Conservation (phyloP, 1,284 basidiomycete genomes). For the Cryptococcus sp. region DNA sequence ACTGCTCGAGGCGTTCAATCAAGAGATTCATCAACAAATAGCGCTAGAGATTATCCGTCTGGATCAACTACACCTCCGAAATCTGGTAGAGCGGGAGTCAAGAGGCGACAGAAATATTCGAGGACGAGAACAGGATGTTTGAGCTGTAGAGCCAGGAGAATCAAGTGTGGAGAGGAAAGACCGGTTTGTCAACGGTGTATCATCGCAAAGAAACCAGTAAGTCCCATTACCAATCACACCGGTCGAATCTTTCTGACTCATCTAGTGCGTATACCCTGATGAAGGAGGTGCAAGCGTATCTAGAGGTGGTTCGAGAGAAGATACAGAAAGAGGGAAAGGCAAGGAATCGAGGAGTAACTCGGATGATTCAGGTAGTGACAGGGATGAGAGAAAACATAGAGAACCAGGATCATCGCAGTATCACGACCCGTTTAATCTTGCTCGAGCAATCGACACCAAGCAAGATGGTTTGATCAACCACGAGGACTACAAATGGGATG, state of each 20-base stretch:
- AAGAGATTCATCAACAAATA: neutral
- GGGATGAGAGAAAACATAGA: neutral
- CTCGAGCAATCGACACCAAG: neutral
- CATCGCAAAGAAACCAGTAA: constrained; percentile 39
- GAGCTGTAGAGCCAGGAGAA: constrained; percentile 37
- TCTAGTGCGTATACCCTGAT: constrained; percentile 32
- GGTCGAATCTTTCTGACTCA: neutral
- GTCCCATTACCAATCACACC: constrained; percentile 5
- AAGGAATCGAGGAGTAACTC: neutral
- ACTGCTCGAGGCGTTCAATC: neutral
- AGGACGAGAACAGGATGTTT: constrained; percentile 43
- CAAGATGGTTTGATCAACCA: neutral
- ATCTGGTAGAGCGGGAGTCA: constrained; percentile 26
- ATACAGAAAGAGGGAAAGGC: constrained; percentile 2
- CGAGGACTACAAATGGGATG: neutral
- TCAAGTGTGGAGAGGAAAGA: constrained; percentile 44
- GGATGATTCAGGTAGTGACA: neutral
- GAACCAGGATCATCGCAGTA: neutral
- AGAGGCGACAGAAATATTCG: constrained; percentile 40
- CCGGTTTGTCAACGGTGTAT: constrained; percentile 40
- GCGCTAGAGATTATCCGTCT: neutral
- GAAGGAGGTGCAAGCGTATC: constrained; percentile 9
- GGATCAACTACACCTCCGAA: neutral
- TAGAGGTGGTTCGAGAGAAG: constrained; percentile 1
- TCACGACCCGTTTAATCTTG: constrained; percentile 4